A percentile compares a stretch with the other conserved stretches of the same genome.
Conservation (phyloP, 805 yeast species). For the Lipomyces lipofer region DNA sequence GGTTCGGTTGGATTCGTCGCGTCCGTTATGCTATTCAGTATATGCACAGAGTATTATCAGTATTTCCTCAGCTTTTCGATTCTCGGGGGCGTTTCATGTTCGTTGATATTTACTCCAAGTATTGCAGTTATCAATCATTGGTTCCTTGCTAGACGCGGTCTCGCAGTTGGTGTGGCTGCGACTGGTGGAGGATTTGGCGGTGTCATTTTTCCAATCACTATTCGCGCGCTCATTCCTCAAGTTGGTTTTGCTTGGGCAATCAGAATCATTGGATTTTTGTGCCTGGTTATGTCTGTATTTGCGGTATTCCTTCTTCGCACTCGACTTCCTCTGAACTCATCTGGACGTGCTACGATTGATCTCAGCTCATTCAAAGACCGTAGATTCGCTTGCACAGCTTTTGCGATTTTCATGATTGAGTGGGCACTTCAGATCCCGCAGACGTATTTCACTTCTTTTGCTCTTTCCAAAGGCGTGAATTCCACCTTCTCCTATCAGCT, state of each 20-base stretch:
- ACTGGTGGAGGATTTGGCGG: constrained; percentile 72
- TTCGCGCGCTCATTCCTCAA: constrained; percentile 47
- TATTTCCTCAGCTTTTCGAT: constrained; percentile 58
- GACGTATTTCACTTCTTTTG: constrained; percentile 39
- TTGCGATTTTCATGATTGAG: constrained; percentile 37
- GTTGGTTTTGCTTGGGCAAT: constrained; percentile 66
- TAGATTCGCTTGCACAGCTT: constrained; percentile 33
- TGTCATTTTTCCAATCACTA: constrained; percentile 56
- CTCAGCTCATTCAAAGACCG: constrained; percentile 35
- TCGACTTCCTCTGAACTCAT: constrained; percentile 32
- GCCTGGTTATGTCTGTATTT: constrained; percentile 35
- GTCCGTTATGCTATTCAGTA: constrained; percentile 56
- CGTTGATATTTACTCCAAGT: constrained; percentile 52
- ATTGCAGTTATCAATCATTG: constrained; percentile 62
- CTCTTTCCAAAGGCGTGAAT: constrained; percentile 35
- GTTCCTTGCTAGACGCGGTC: constrained; percentile 57
- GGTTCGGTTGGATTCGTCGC: constrained; percentile 49
- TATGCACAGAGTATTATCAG: constrained; percentile 54
- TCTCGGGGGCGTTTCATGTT: constrained; percentile 49
- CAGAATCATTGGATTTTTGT: constrained; percentile 48
- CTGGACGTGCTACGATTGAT: constrained; percentile 19
- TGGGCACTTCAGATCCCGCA: constrained; percentile 38
- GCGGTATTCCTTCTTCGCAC: constrained; percentile 44
- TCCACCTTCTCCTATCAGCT: constrained; percentile 40
- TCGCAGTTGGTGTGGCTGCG: constrained; percentile 62